phyloP scores from a whole-genome alignment of 345 rosid genomes.

The Theobroma cacao region DNA sequence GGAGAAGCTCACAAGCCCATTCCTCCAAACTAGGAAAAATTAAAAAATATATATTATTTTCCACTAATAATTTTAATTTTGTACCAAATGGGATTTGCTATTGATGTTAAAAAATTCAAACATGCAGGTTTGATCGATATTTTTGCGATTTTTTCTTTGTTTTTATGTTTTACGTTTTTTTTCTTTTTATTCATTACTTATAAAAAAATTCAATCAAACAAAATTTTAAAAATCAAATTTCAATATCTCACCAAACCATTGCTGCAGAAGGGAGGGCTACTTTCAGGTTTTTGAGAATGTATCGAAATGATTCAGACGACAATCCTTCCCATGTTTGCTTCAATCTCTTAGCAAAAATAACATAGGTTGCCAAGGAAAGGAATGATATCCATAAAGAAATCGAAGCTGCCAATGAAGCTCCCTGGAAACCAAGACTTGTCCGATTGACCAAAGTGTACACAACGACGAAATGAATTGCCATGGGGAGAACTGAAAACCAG shows the following conservation, averaged over 20 bases:
- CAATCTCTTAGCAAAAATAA: constrained; percentile 35
- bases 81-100: not conserved
- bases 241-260: constrained; percentile 54
- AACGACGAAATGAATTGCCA: not conserved
- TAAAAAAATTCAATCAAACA: too few relatives aligned
- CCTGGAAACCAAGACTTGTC: constrained; percentile 49
- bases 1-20: constrained; percentile 79
- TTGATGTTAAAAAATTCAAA: too few relatives aligned
- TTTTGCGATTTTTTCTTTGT: too few relatives aligned
- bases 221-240: not conserved
- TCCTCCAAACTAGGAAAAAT: constrained; percentile 50
- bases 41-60: not conserved
- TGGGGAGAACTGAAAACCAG: constrained; percentile 35
- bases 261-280: constrained; percentile 70
- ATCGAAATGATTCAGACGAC: constrained; percentile 34
- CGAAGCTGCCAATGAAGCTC: constrained; percentile 69
- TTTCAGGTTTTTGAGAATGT: constrained; percentile 35
- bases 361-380: constrained; percentile 42
- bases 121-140: too few relatives aligned
- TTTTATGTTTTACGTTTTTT: too few relatives aligned
- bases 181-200: too few relatives aligned
- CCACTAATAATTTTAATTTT: too few relatives aligned
- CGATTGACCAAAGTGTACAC: constrained; percentile 20
- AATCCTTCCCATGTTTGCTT: constrained; percentile 63
- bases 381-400: constrained; percentile 55